Evolutionary conservation across 805 yeast genomes (phyloP).

Genomic region (Ogataea corticis): DNA sequence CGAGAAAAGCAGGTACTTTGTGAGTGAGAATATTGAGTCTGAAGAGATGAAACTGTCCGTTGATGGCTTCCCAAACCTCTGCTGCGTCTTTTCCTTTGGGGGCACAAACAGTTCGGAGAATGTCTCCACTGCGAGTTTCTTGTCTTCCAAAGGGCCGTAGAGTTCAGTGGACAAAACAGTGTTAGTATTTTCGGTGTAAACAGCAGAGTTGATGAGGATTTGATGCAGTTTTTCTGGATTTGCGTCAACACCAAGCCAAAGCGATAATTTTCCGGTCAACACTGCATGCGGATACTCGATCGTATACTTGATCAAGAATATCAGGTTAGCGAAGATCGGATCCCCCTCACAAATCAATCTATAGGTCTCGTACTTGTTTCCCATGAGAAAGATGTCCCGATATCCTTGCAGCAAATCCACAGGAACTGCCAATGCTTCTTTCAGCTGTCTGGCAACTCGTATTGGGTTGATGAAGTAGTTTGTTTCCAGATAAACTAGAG

Average conservation of each 20-base stretch:
- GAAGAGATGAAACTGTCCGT: background rate
- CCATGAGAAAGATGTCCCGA: constrained; percentile 17
- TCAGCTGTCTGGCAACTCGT: constrained; percentile 22
- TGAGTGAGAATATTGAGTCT: constrained; percentile 17
- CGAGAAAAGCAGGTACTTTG: constrained; percentile 25
- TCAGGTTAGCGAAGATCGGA: constrained; percentile 20
- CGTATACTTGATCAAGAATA: constrained; percentile 30
- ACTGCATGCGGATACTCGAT: constrained; percentile 35
- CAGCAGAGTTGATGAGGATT: constrained; percentile 15
- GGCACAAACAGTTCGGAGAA: constrained; percentile 6
- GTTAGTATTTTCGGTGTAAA: constrained; percentile 24
- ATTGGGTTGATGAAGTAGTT: constrained; percentile 26
- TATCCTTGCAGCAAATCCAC: constrained; percentile 14
- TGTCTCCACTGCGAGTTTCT: constrained; percentile 1
- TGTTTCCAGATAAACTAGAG: constrained; percentile 20
- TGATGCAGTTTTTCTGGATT: constrained; percentile 18
- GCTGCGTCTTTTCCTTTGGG: background rate
- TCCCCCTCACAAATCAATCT: constrained; percentile 16
- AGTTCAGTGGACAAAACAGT: constrained; percentile 30
- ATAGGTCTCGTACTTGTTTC: constrained; percentile 17
- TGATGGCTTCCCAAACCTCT: constrained; percentile 7
- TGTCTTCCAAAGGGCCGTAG: constrained; percentile 9
- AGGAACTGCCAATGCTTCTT: constrained; percentile 17
- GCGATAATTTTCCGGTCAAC: constrained; percentile 18
- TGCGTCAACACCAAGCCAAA: constrained; percentile 14